Base-by-base conservation (phyloP, 1,284 basidiomycete species). In the Ceratobasidium sp. region DNA sequence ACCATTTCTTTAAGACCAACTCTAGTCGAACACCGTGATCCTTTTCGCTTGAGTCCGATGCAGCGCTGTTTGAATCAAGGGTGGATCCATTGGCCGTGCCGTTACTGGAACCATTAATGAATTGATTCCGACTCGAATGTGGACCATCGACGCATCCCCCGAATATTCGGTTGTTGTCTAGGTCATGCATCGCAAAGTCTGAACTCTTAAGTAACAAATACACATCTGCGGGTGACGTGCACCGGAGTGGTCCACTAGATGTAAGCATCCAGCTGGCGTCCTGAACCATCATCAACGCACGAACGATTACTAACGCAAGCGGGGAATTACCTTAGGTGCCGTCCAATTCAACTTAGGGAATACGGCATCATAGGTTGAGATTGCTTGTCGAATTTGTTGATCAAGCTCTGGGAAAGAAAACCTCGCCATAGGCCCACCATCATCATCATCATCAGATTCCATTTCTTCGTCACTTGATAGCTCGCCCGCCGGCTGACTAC, bases 321-420 rank as follows among this genome's bases (percentile, higher is more conserved):
- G 71, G 76, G 81, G n/a, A n/a, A n/a, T 60, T 73, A 91, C 94
- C 80, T 89, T 88, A 29, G 94, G 94, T 16, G 91, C 88, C 2
- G 93, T 93, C 80, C 95, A 96, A 75, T 96, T 97, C 58, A 97
- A 84, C 77, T 99, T 99, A 0, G 96, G 95, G 75, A 99, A 98
- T 7, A 97, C 89, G 2, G 90, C 87, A 1, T 86, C 89, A 75
- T 93, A 95, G 69, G 84, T 79, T 27, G 78, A 74, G 13, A 98
- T 81, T n/a, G 83, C 85, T 7, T 79, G 76, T 54, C 91, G 80
- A 71, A 98, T 95, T 70, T 82, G 80, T 6, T 79, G 78, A 74
- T 95, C 93, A 19, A 98, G 79, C 67, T 87, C 86, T 0, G 93
- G 91, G 77, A 91, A 93, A 1, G 87, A 80, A 73, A 85, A 89